Evolutionary conservation across 208 protist genomes (phyloP), one percentile per base, ranked within the genome.

Genomic region (Crithidia mellificae): DNA sequence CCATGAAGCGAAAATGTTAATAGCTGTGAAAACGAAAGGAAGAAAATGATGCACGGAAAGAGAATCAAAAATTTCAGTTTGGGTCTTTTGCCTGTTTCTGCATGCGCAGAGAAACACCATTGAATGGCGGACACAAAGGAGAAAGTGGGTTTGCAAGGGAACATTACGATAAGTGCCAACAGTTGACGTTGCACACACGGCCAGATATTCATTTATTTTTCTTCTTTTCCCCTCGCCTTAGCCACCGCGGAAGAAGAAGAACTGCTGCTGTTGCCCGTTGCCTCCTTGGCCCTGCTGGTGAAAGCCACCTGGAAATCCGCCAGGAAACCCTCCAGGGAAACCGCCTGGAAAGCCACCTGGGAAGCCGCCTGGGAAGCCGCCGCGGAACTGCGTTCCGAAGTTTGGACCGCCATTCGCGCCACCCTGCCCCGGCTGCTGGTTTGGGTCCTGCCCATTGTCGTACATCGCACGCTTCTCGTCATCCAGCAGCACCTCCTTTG

Each of bases 401-500:
- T 92, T 89, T 0, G 86, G 83, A 2, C 83, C 61, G 39, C 80
- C 76, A 38, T n/a, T n/a, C n/a, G n/a, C n/a, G n/a, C 78, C 53
- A 20, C 57, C 47, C 51, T 88, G 80, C 0, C 72, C 85, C 14
- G 74, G 63, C 25, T 85, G 92, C 36, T 95, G 85, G 59, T 73
- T 89, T 27, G 93, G 80, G 54, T 97, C 91, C 58, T 97, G 90
- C 1, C 93, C 93, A 44, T 78, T 87, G 74, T 97, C 93, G 69
- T 97, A 97, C 25, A 86, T 81, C 4, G 75, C 68, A 5, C 91
- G 85, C 72, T 94, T 92, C 54, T 97, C 88, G 36, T 91, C 83
- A 39, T 97, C 87, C 9, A 91, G 53, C 11, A 97, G 83, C 24
- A 97, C 85, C 63, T 97, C 91, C 67, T 96, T 94, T 6, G 93